Conservation (phyloP, 345 rosid species). For the Linum usitatissimum region DNA sequence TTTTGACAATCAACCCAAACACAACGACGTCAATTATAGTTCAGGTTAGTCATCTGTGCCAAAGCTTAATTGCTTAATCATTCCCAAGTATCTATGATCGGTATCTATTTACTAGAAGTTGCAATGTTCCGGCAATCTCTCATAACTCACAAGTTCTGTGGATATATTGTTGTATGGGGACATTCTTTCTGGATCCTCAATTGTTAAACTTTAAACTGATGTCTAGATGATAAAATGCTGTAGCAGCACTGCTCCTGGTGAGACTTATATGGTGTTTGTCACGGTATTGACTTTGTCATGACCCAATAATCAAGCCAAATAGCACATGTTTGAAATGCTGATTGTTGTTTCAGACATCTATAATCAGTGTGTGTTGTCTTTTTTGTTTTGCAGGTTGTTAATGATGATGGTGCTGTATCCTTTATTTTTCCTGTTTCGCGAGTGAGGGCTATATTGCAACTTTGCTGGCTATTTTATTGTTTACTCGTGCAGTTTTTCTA, state of each 20-base stretch:
- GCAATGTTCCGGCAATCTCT: too few relatives aligned
- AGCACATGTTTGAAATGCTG: neutral
- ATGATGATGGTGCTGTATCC: conserved; percentile 98
- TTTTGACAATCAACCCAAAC: conserved; percentile 70
- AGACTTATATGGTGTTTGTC: too few relatives aligned
- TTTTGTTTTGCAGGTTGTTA: conserved; percentile 48
- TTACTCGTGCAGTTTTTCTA: neutral
- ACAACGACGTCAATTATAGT: conserved; percentile 75
- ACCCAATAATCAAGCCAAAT: neutral
- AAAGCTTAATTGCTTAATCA: neutral
- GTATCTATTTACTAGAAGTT: too few relatives aligned
- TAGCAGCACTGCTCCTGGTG: too few relatives aligned
- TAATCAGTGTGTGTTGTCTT: neutral
- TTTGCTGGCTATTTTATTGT: neutral
- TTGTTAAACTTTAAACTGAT: too few relatives aligned
- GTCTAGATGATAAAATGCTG: too few relatives aligned
- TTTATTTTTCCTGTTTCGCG: conserved; percentile 2
- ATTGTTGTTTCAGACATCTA: neutral
- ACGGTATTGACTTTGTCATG: neutral
- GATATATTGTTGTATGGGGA: too few relatives aligned
- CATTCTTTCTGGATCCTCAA: too few relatives aligned
- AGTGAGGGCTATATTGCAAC: neutral
- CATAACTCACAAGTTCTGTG: too few relatives aligned
- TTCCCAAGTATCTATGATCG: too few relatives aligned
- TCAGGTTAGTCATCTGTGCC: conserved; percentile 33